Percentiles rank a stretch among this genome's conserved stretches.
Evolutionary conservation across 2,329 filamentous ascomycete genomes (phyloP).

Genomic region (Calonectria crousiana): DNA sequence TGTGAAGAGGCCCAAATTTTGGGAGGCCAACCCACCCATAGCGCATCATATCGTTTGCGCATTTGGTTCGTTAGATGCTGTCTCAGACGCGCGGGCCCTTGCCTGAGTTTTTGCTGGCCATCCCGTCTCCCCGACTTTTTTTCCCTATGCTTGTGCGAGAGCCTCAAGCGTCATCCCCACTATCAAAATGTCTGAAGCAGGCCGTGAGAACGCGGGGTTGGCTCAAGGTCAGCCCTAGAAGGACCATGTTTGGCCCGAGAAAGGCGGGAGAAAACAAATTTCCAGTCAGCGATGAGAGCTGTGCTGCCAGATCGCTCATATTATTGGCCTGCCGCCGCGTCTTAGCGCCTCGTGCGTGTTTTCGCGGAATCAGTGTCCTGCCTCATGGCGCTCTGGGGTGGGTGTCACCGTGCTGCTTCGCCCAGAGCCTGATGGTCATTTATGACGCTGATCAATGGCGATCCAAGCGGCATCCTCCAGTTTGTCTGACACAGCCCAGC

Average conservation of each 20-base stretch:
- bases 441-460: slow-evolving; percentile 8
- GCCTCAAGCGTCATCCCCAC: neutral
- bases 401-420: slow-evolving; percentile 3
- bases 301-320: neutral
- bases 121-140: neutral
- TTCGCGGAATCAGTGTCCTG: neutral
- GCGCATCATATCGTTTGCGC: neutral
- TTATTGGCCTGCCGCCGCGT: neutral
- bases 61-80: neutral
- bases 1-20: neutral
- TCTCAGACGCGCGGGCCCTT: neutral
- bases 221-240: neutral
- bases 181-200: neutral
- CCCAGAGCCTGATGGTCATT: slow-evolving; percentile 1
- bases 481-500: neutral
- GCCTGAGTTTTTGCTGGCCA: neutral
- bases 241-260: neutral
- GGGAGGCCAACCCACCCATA: neutral
- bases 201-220: neutral
- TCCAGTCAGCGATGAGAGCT: neutral
- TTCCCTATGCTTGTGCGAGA: neutral
- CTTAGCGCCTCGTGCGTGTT: neutral
- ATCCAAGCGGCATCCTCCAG: neutral
- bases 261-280: neutral
- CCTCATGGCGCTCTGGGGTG: neutral